Conservation (phyloP, 1,284 basidiomycete genomes). For the Rhodotorula sp. region DNA sequence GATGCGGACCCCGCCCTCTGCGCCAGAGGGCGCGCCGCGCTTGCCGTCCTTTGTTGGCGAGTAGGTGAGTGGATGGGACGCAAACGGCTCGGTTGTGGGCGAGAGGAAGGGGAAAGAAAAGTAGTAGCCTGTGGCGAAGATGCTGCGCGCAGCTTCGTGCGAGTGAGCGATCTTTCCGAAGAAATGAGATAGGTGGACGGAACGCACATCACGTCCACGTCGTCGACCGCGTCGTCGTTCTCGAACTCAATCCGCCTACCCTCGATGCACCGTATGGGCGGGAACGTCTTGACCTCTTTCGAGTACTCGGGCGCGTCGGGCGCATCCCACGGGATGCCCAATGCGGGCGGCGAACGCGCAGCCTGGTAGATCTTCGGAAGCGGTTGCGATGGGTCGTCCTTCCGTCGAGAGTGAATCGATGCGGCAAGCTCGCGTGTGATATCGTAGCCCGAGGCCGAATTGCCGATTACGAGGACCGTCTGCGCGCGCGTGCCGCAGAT, state of each 20-base stretch:
- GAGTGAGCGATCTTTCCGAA: neutral
- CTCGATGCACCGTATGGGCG: slow-evolving; percentile 50
- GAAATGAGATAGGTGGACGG: neutral
- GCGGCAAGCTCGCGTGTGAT: slow-evolving; percentile 56
- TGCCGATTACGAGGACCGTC: slow-evolving; percentile 58
- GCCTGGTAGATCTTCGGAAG: slow-evolving; percentile 49
- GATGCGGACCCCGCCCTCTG: slow-evolving; percentile 48
- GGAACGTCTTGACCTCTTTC: slow-evolving; percentile 46
- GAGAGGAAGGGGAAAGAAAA: slow-evolving; percentile 54
- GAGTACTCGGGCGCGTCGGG: slow-evolving; percentile 48
- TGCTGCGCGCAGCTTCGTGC: slow-evolving; percentile 17
- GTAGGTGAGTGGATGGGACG: slow-evolving; percentile 35
- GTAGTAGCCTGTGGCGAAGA: slow-evolving; percentile 56
- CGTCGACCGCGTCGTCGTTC: slow-evolving; percentile 42
- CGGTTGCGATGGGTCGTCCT: neutral
- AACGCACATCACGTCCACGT: slow-evolving; percentile 50
- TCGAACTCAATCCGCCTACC: slow-evolving; percentile 47
- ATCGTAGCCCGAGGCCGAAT: slow-evolving; percentile 57
- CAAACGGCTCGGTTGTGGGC: slow-evolving; percentile 50
- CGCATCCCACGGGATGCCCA: slow-evolving; percentile 37
- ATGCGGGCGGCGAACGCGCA: slow-evolving; percentile 34
- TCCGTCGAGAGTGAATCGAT: slow-evolving; percentile 45
- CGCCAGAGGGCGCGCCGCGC: slow-evolving; percentile 32
- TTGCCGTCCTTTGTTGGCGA: slow-evolving; percentile 37
- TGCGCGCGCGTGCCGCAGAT: slow-evolving; percentile 24